These are phyloP conservation scores for Penicillium frequentans DNA, from an alignment of 2,329 filamentous ascomycete genomes.

Conservation along the genomic window DNA sequence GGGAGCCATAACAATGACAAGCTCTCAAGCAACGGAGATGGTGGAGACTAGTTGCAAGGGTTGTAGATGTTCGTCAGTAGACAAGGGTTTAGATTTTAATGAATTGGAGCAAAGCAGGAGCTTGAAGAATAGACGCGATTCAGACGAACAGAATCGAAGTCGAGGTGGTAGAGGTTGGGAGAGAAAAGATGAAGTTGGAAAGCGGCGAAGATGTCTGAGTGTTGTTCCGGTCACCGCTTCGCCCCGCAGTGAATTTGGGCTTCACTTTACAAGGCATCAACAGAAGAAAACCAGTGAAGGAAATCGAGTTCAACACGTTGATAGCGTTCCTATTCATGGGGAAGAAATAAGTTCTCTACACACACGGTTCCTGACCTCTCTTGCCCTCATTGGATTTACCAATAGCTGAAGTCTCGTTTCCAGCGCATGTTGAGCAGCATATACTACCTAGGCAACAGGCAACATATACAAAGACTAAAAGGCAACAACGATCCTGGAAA, in stretches of 20 bases:
- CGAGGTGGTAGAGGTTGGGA: background rate
- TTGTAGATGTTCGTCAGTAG: conserved; percentile 4
- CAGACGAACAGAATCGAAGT: conserved; percentile 9
- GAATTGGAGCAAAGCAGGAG: background rate
- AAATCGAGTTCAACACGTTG: too few species aligned
- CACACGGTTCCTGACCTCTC: too few species aligned
- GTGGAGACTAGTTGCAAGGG: background rate
- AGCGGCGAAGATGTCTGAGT: conserved; percentile 7
- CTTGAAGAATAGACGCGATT: background rate
- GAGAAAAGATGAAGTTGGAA: conserved; percentile 1
- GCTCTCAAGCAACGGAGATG: conserved; percentile 1
- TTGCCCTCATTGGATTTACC: too few species aligned
- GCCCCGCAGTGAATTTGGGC: conserved; percentile 15
- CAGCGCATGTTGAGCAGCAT: too few species aligned
- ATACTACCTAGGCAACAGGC: too few species aligned
- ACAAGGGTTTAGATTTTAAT: background rate
- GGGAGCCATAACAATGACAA: conserved; percentile 13
- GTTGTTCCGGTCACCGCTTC: conserved; percentile 21
- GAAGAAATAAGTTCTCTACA: too few species aligned
- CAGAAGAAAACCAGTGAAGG: too few species aligned
- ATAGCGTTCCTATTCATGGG: too few species aligned
- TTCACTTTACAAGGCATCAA: background rate
- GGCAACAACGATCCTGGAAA: too few species aligned
- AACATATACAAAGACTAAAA: too few species aligned
- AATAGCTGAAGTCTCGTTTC: too few species aligned